Percentiles rank a stretch among this genome's conserved stretches.
Evolutionary conservation across 2,329 filamentous ascomycete species (phyloP).

Genomic region (Aspergillus clavatus): DNA sequence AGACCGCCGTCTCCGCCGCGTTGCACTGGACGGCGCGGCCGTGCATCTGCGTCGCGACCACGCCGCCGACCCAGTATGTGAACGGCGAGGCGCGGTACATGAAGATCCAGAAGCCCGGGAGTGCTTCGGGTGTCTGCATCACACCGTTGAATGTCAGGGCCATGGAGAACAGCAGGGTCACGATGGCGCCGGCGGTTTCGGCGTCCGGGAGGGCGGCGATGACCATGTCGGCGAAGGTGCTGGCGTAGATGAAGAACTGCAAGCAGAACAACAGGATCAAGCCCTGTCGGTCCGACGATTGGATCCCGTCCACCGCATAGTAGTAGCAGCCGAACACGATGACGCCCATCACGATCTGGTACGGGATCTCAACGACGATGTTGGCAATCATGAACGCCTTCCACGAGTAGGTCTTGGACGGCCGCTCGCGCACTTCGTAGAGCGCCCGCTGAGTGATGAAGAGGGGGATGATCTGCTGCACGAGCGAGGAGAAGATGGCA

Average conservation of each 20-base stretch:
- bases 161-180: conserved; percentile 72
- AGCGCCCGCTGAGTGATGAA: conserved; percentile 76
- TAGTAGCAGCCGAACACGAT: conserved; percentile 79
- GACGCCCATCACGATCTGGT: conserved; percentile 69
- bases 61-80: conserved; percentile 50
- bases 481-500: conserved; percentile 58
- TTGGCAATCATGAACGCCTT: conserved; percentile 78
- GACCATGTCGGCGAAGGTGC: conserved; percentile 71
- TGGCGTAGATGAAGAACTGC: conserved; percentile 72
- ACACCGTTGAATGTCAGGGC: conserved; percentile 73
- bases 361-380: conserved; percentile 79
- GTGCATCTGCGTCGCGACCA: conserved; percentile 66
- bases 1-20: conserved; percentile 60
- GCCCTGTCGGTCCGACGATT: conserved; percentile 62
- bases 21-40: conserved; percentile 63
- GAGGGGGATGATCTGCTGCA: conserved; percentile 62
- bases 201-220: conserved; percentile 70
- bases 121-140: conserved; percentile 56
- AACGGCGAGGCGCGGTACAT: conserved; percentile 59
- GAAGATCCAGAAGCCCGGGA: conserved; percentile 67
- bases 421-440: conserved; percentile 80
- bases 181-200: conserved; percentile 69
- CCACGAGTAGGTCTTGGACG: conserved; percentile 80
- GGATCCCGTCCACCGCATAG: conserved; percentile 64
- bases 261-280: conserved; percentile 74